Evolutionary conservation across 768 basidiomycete species (phyloP), one percentile per base, ranked within the genome.

Genomic region (Mycena kentingensis): DNA sequence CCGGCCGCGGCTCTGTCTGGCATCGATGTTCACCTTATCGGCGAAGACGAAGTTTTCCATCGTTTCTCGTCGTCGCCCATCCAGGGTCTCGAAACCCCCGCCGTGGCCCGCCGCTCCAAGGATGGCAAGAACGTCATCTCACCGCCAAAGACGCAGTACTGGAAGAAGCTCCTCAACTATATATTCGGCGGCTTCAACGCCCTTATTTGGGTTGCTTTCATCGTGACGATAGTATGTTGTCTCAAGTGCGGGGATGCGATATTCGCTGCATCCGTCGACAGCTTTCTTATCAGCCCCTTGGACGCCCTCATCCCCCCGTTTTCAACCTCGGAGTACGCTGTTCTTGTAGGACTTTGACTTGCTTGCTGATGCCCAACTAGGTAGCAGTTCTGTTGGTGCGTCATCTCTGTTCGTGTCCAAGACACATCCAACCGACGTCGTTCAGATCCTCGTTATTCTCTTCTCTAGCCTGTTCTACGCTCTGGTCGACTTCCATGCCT

Each of bases 181-280:
- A 52, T 83, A 42, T 79, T 84, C 39, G 79, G 81, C 35, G 82
- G 82, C 1, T 83, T 83, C 63, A 82, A 82, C 46, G 75, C 74
- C 47, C 65, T 84, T 15, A 77, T 84, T 67, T 75, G 82, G 70
- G 72, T 78, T 44, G 81, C 79, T 0, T 79, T 80, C 54, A 67
- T 84, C 48, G 72, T 78, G 48, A 76, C 74, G 0, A 31, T 73
- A 27, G 76, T 76, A 62, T 12, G 74, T 66, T 22, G 35, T 39
- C 11, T 44, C 49, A 46, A 24, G 34, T 26, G 13, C 12, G 35
- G 13, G 7, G 10, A n/a, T 12, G 25, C 12, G 35, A 18, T 1
- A 36, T 10, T 46, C 42, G 28, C 22, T 58, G 5, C 43, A 31
- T 57, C 31, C 55, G 51, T 65, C 18, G 58, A 51, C 52, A 82